Conservation (phyloP, 176 grass and related monocot species). For the Rhynchospora tenuis region DNA sequence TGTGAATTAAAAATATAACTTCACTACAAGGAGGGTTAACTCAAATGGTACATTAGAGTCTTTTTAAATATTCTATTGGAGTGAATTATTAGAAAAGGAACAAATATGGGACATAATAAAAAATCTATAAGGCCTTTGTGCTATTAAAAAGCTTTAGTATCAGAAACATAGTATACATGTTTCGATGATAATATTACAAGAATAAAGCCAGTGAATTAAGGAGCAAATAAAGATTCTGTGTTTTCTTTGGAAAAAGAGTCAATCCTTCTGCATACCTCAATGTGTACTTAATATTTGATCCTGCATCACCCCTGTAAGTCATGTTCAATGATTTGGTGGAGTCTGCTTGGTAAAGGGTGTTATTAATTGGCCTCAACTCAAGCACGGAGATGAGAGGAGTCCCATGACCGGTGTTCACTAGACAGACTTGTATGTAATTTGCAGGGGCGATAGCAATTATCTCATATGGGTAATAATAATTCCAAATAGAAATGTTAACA, state of each 20-base stretch:
- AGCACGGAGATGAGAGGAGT: constrained; percentile 36
- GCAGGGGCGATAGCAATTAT: constrained; percentile 16
- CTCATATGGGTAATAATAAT: neutral
- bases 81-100: too few species aligned
- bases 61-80: too few species aligned
- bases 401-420: constrained; percentile 34
- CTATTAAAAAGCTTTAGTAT: too few species aligned
- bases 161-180: too few species aligned
- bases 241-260: neutral
- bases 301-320: neutral
- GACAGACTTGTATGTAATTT: constrained; percentile 19
- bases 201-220: too few species aligned
- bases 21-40: too few species aligned
- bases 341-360: neutral
- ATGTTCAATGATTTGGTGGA: neutral
- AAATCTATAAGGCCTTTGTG: too few species aligned
- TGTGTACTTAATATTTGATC: neutral
- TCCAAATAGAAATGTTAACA: neutral
- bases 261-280: neutral
- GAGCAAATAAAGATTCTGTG: too few species aligned
- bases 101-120: too few species aligned
- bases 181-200: too few species aligned
- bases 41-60: too few species aligned
- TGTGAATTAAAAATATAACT: too few species aligned
- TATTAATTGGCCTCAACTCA: constrained; percentile 7